Conservation (phyloP, 352 stramenopile genomes). For the Phytophthora pinifolia region DNA sequence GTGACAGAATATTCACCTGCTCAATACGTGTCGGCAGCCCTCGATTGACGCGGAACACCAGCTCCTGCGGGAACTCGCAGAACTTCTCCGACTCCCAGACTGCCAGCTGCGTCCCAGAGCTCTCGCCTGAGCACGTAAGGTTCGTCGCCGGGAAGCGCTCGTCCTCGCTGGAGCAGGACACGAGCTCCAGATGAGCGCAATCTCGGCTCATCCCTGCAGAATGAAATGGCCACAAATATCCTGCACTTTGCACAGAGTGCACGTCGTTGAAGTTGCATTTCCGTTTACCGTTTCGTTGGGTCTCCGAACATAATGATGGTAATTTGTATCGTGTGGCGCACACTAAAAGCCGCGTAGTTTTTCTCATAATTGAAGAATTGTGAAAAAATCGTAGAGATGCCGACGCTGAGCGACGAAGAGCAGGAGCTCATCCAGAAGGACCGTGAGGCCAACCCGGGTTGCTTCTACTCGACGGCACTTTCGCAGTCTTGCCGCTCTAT, state of each 20-base stretch:
- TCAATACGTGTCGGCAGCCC: slow-evolving; percentile 16
- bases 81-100: slow-evolving; percentile 59
- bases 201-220: slow-evolving; percentile 7
- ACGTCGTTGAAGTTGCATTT: slow-evolving; percentile 15
- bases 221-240: too few relatives aligned
- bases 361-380: slow-evolving; percentile 11
- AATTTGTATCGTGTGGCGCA: slow-evolving; percentile 10
- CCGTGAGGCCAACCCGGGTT: slow-evolving; percentile 68
- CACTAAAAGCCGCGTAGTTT: too few relatives aligned
- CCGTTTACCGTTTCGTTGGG: slow-evolving; percentile 9
- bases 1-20: slow-evolving; percentile 35
- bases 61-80: slow-evolving; percentile 60
- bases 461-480: slow-evolving; percentile 80
- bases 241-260: too few relatives aligned
- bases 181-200: slow-evolving; percentile 29
- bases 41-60: slow-evolving; percentile 50
- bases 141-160: slow-evolving; percentile 18
- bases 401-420: slow-evolving; percentile 68
- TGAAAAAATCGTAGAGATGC: slow-evolving; percentile 31
- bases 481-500: slow-evolving; percentile 78
- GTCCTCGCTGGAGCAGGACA: slow-evolving; percentile 45
- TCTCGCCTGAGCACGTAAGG: slow-evolving; percentile 4
- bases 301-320: slow-evolving; percentile 15
- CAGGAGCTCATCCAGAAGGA: slow-evolving; percentile 75
- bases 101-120: background rate